Base-by-base conservation (phyloP, 2,329 filamentous ascomycete species). In the Fusarium sp. region DNA sequence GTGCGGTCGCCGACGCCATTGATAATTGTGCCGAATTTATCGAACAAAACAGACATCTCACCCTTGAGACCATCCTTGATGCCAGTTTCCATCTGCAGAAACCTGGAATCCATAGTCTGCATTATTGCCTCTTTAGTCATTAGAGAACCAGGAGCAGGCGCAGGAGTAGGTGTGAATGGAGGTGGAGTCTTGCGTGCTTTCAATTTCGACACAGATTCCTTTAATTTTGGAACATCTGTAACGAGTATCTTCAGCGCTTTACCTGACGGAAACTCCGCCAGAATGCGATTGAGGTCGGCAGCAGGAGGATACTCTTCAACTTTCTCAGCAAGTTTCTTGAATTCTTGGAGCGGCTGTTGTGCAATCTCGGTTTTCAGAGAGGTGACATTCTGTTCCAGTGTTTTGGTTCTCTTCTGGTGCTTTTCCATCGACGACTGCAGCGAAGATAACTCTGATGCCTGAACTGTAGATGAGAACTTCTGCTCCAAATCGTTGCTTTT, bases 1-100 rank as follows among this genome's bases (percentile, higher is more conserved):
- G 65, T 61, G 30, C 42, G 41, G 4, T 23, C 9, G 33, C 67
- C 67, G 41, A 74, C 75, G 11, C 58, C 49, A 13, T 75, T 65
- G 8, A 78, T 52, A 8, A 72, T 63, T 6, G 18, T n/a, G 8
- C 67, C 65, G 8, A 77, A 42, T 5, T 34, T 41, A 10, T 53
- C 54, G n/a, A 70, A 68, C 13, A 69, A 37, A 7, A 23, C 30
- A 8, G 46, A 15, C 15, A 65, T 37, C 13, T 53, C 45, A 4
- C 42, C 40, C n/a, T 38, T 59, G 12, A 74, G 26, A n/a, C 51
- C 30, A 6, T 44, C 44, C n/a, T 38, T 59, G 11, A 74, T 30
- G 15, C 51, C 30, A 6, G 49, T 51, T 20, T 70, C 65, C 33
- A 62, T 16, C 16, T 46, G 42, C 11, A 28, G 18, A 13, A 74